These are phyloP conservation scores for Priceomyces medius DNA, from an alignment of 805 yeast species.

Conservation along the genomic window DNA sequence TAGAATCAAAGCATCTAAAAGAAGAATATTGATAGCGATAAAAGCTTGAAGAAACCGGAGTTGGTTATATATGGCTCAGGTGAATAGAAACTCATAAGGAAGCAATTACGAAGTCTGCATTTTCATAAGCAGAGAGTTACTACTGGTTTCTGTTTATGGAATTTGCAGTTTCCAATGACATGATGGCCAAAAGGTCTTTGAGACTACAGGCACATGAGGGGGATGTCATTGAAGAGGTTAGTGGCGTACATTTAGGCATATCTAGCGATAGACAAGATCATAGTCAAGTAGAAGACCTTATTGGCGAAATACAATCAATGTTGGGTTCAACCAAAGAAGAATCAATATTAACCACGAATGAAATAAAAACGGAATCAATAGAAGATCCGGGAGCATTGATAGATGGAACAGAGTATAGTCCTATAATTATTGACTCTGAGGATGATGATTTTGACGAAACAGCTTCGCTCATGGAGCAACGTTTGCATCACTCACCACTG, in stretches of 20 bases:
- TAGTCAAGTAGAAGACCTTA: background rate
- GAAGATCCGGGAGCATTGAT: background rate
- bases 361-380: background rate
- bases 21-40: no score
- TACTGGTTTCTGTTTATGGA: background rate
- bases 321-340: background rate
- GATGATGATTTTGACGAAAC: constrained; percentile 12
- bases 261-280: background rate
- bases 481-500: background rate
- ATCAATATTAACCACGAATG: background rate
- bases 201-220: no score
- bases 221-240: no score
- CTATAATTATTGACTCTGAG: constrained; percentile 3
- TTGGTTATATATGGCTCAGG: background rate
- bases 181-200: background rate
- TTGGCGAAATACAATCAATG: background rate
- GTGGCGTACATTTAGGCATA: no score
- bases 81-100: background rate
- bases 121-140: background rate
- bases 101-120: background rate
- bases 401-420: background rate
- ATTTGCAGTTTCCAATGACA: background rate
- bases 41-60: no score
- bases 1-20: no score
- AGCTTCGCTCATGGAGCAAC: constrained; percentile 12